Conservation (phyloP, 805 yeast species). For the Sugiyamaella marilandica region DNA sequence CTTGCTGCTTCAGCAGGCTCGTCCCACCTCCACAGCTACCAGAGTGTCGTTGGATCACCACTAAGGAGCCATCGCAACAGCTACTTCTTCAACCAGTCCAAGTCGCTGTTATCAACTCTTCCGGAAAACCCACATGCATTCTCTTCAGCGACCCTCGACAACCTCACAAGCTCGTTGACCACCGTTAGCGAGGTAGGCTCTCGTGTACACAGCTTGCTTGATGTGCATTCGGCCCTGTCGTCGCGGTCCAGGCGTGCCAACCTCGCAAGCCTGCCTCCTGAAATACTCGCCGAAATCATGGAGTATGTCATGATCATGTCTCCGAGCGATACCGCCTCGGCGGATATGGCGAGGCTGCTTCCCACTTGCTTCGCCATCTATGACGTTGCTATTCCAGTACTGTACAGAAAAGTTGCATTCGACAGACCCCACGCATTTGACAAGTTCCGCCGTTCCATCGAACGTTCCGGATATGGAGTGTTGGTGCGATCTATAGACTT, state of each 20-base stretch:
- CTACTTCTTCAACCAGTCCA: conserved; percentile 4
- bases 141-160: neutral
- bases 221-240: neutral
- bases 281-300: conserved; percentile 25
- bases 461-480: conserved; percentile 41
- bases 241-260: conserved; percentile 2
- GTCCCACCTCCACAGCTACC: conserved; percentile 2
- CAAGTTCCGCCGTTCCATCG: conserved; percentile 55
- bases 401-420: conserved; percentile 44
- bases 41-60: conserved; percentile 6
- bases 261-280: conserved; percentile 23
- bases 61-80: conserved; percentile 5
- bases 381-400: conserved; percentile 32
- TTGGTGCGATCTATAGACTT: conserved; percentile 77
- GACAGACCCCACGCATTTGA: conserved; percentile 79
- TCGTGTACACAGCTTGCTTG: neutral
- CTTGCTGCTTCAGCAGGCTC: conserved; percentile 5
- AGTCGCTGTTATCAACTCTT: conserved; percentile 7
- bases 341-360: conserved; percentile 22
- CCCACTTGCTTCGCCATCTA: conserved; percentile 30
- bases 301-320: conserved; percentile 21
- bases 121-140: conserved; percentile 3
- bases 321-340: conserved; percentile 15
- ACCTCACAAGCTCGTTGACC: neutral
- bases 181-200: neutral